Evolutionary conservation across 306 rosid species (phyloP).

Genomic region (Hippophae gyantsensis): DNA sequence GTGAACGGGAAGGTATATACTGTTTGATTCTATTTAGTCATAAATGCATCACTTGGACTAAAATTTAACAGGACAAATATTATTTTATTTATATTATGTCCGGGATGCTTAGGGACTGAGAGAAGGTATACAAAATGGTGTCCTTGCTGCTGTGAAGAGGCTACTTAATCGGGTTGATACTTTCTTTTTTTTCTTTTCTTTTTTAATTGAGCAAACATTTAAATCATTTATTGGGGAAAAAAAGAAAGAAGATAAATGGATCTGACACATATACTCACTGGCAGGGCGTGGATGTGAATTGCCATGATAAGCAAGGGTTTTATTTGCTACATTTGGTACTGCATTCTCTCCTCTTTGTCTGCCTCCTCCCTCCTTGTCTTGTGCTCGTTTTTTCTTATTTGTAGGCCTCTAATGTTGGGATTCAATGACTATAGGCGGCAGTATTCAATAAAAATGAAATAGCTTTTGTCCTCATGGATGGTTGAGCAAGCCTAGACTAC

Average conservation of each 20-base stretch:
- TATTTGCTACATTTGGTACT: slow-evolving; percentile 89
- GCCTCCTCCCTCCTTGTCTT: background rate
- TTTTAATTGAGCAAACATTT: background rate
- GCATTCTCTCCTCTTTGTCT: slow-evolving; percentile 14
- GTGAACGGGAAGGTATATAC: slow-evolving; percentile 74
- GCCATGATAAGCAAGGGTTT: slow-evolving; percentile 81
- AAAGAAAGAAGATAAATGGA: background rate
- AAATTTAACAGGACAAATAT: slow-evolving; percentile 13
- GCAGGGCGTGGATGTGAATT: slow-evolving; percentile 96
- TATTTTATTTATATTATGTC: background rate
- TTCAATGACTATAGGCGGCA: slow-evolving; percentile 61
- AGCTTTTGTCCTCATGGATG: slow-evolving; percentile 81
- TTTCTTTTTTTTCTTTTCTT: too few relatives aligned
- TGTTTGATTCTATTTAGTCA: slow-evolving; percentile 7
- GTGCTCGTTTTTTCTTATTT: background rate
- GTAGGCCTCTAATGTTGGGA: slow-evolving; percentile 13
- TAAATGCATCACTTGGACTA: slow-evolving; percentile 1
- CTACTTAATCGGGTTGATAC: slow-evolving; percentile 66
- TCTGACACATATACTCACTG: slow-evolving; percentile 27
- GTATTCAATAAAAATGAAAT: slow-evolving; percentile 94
- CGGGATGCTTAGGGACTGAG: slow-evolving; percentile 58
- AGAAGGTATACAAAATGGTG: slow-evolving; percentile 94
- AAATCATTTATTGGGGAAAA: background rate
- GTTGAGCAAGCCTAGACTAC: slow-evolving; percentile 74
- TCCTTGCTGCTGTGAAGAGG: slow-evolving; percentile 64